phyloP scores from a whole-genome alignment of 495 filamentous ascomycete genomes.

The Penicillium roqueforti region DNA sequence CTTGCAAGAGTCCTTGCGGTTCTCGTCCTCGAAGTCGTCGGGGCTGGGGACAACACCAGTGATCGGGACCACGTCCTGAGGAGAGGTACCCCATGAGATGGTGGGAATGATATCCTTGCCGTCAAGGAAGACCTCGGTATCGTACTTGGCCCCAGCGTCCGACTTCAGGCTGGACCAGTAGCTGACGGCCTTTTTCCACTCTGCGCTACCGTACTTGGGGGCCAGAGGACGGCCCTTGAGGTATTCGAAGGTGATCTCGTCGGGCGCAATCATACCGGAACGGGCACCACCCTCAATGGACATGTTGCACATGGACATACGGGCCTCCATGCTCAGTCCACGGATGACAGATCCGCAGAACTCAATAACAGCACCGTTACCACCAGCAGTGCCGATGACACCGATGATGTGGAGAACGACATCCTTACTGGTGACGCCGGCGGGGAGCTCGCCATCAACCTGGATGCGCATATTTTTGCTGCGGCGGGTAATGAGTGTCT shows the following conservation, averaged over 20 bases:
- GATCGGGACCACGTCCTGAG: conserved; percentile 93
- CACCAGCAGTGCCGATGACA: conserved; percentile 90
- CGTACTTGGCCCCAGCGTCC: conserved; percentile 80
- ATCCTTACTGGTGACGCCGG: conserved; percentile 94
- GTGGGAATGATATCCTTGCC: conserved; percentile 90
- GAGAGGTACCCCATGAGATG: conserved; percentile 94
- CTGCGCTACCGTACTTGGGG: conserved; percentile 72
- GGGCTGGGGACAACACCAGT: conserved; percentile 85
- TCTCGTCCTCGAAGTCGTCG: conserved; percentile 72
- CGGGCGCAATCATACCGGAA: conserved; percentile 95
- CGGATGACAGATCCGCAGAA: conserved; percentile 93
- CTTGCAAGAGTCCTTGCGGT: conserved; percentile 70
- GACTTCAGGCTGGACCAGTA: conserved; percentile 88
- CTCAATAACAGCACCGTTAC: conserved; percentile 92
- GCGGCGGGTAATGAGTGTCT: conserved; percentile 87
- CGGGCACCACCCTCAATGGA: conserved; percentile 96
- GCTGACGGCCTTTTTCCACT: conserved; percentile 84
- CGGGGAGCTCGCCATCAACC: conserved; percentile 85
- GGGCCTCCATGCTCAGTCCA: conserved; percentile 87
- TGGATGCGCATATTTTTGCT: conserved; percentile 99
- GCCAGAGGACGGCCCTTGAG: conserved; percentile 86
- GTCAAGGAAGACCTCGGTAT: conserved; percentile 81
- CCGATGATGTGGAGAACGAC: conserved; percentile 93
- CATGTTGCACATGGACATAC: conserved; percentile 99
- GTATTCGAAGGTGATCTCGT: conserved; percentile 91